Evolutionary conservation across 768 basidiomycete genomes (phyloP).

Genomic region (Lanmaoa pseudosensibilis): DNA sequence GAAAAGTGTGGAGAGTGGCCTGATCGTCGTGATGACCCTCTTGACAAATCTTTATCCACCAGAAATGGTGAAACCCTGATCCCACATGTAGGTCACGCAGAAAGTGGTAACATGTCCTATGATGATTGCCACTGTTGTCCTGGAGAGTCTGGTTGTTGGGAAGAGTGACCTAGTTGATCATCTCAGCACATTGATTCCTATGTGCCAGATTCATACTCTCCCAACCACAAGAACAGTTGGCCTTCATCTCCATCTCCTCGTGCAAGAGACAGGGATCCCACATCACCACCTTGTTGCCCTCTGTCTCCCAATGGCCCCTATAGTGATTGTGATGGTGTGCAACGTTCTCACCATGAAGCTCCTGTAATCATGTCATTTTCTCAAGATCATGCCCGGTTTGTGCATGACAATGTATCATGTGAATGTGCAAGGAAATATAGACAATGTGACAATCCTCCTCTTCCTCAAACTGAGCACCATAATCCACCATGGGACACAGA

Average conservation of each 20-base stretch:
- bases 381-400: too few species aligned
- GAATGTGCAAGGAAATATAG: too few species aligned
- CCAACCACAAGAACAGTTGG: slow-evolving; percentile 22
- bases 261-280: too few species aligned
- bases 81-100: slow-evolving; percentile 32
- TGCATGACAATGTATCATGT: too few species aligned
- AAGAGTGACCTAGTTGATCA: slow-evolving; percentile 25
- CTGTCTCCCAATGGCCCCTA: too few species aligned
- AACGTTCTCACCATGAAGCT: too few species aligned
- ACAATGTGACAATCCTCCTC: too few species aligned
- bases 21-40: slow-evolving; percentile 27
- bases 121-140: slow-evolving; percentile 70
- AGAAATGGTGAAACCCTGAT: slow-evolving; percentile 24
- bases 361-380: too few species aligned
- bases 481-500: too few species aligned
- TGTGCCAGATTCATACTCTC: slow-evolving; percentile 29
- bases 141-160: slow-evolving; percentile 30
- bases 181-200: slow-evolving; percentile 28
- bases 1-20: slow-evolving; percentile 26
- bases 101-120: slow-evolving; percentile 43
- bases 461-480: too few species aligned
- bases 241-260: slow-evolving; percentile 23
- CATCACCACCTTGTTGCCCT: too few species aligned
- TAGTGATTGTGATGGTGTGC: too few species aligned
- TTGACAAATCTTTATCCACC: slow-evolving; percentile 26